Base-by-base conservation (phyloP, 2,329 filamentous ascomycete genomes). In the Thyridium curvatum region DNA sequence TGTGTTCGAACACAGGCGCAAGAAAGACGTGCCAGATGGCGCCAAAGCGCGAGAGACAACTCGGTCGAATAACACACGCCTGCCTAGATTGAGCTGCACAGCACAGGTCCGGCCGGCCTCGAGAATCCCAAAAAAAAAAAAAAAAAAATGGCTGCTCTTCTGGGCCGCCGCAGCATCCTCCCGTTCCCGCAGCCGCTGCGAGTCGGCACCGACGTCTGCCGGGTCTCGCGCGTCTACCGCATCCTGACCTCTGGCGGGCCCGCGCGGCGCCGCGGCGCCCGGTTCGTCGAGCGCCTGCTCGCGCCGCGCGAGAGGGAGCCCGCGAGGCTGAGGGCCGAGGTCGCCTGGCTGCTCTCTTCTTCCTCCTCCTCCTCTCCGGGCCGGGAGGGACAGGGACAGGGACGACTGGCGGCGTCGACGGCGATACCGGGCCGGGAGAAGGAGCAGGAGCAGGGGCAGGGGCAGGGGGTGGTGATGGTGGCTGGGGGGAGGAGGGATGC, bases 121-220 rank as follows among this genome's bases (percentile, higher is more conserved):
- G n/a, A n/a, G n/a, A n/a, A n/a, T n/a, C n/a, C n/a, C n/a, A n/a
- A n/a, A n/a, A n/a, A n/a, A n/a, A n/a, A n/a, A n/a, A n/a, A n/a
- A n/a, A n/a, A n/a, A n/a, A n/a, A n/a, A n/a, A n/a, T n/a, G n/a
- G n/a, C n/a, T n/a, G n/a, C n/a, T n/a, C n/a, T n/a, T n/a, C n/a
- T n/a, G n/a, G n/a, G n/a, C n/a, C n/a, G n/a, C 35, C 15, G 37
- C 39, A 51, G 44, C n/a, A 38, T 30, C 10, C 35, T 43, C 31
- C 56, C 56, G 3, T 87, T 90, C 50, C 81, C 82, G 1, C 68
- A 79, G n/a, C 68, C 79, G 1, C 54, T 91, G 12, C 71, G 72
- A 35, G 66, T 94, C 38, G 89, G 89, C 41, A 91, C 78, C 35
- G 89, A 94, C 56, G 83, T 94, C 41, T 88, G 86, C 59, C 71